These are phyloP conservation scores for Neocucurbitaria cava DNA, from an alignment of 2,329 filamentous ascomycete species.

Conservation along the genomic window DNA sequence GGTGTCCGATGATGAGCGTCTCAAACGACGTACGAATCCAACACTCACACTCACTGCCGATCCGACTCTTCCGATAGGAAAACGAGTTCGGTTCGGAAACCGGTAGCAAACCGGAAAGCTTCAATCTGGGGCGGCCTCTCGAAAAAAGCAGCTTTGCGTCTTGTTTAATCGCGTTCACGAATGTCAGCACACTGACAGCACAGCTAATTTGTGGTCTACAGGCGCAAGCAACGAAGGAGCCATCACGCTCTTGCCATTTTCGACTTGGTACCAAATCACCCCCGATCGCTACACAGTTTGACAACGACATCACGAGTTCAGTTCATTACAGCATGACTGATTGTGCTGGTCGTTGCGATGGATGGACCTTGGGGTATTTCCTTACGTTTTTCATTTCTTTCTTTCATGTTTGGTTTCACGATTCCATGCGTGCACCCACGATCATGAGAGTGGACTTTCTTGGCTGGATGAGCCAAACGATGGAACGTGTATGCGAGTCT, in stretches of 20 bases:
- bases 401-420: background rate
- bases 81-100: background rate
- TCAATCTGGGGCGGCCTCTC: background rate
- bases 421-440: too few relatives aligned
- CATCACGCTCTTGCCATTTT: background rate
- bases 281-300: background rate
- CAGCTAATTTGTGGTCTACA: background rate
- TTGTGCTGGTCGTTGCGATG: background rate
- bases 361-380: background rate
- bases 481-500: too few relatives aligned
- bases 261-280: background rate
- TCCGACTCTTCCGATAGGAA: background rate
- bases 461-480: too few relatives aligned
- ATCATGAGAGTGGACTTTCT: too few relatives aligned
- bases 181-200: background rate
- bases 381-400: background rate
- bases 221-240: background rate
- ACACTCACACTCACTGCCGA: background rate
- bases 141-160: background rate
- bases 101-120: background rate
- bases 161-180: background rate
- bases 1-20: slow-evolving; percentile 13
- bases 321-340: background rate
- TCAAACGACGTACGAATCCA: slow-evolving; percentile 6
- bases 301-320: background rate